Evolutionary conservation across 2,329 filamentous ascomycete species (phyloP).

Genomic region (Aspergillus versicolor): DNA sequence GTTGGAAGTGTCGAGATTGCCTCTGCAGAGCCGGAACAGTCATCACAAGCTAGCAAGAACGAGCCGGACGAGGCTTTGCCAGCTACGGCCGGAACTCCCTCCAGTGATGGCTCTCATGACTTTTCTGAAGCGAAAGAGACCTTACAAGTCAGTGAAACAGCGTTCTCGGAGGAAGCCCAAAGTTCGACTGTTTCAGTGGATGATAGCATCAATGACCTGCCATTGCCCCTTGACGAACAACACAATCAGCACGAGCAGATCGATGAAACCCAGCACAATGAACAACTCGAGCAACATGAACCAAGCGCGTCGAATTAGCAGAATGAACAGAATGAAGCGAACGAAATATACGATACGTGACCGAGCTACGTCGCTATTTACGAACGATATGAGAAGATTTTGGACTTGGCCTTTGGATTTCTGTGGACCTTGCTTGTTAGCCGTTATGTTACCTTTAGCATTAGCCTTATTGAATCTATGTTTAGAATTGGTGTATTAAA

Average conservation of each 20-base stretch:
- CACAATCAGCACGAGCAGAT: neutral
- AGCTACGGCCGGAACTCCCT: neutral
- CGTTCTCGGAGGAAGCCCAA: neutral
- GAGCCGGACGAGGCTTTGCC: neutral
- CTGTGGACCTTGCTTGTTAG: conserved; percentile 1
- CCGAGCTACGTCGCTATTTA: neutral
- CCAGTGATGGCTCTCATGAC: neutral
- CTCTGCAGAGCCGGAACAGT: neutral
- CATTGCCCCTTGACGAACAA: neutral
- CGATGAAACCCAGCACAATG: neutral
- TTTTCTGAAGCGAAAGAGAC: neutral
- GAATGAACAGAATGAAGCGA: neutral
- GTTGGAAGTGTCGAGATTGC: neutral
- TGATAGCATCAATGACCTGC: neutral
- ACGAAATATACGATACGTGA: neutral
- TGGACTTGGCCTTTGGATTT: conserved; percentile 2
- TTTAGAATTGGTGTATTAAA: neutral
- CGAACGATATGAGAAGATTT: conserved; percentile 7
- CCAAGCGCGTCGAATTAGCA: neutral
- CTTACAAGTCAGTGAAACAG: neutral
- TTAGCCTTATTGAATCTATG: neutral
- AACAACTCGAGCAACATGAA: neutral
- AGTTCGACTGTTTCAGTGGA: too few species aligned
- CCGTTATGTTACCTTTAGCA: neutral
- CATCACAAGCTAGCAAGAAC: neutral